Percentiles rank a stretch among this genome's conserved stretches.
Evolutionary conservation across 2,329 filamentous ascomycete genomes (phyloP).

Genomic region (Fusarium decemcellulare): DNA sequence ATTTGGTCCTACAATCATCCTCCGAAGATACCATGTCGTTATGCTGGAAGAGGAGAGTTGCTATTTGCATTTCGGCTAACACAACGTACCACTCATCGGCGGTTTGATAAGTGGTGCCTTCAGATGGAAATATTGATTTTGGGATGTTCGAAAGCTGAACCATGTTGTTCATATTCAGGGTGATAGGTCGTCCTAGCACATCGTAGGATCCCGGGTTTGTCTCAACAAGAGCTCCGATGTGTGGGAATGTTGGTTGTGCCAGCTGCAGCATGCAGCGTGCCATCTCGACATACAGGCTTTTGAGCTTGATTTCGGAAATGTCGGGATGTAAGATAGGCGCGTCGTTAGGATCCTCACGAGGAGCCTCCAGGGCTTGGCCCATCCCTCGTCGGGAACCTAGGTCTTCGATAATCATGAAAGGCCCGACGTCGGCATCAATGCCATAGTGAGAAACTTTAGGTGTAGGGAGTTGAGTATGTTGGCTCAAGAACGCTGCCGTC

Average conservation of each 20-base stretch:
- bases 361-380: constrained; percentile 37
- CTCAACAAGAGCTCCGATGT: constrained; percentile 56
- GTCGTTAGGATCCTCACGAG: constrained; percentile 35
- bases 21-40: constrained; percentile 55
- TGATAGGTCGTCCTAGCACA: constrained; percentile 54
- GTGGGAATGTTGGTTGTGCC: constrained; percentile 49
- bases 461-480: constrained; percentile 42
- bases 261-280: constrained; percentile 59
- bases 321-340: constrained; percentile 36
- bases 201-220: constrained; percentile 43
- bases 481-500: constrained; percentile 31
- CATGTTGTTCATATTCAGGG: constrained; percentile 60
- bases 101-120: constrained; percentile 42
- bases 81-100: constrained; percentile 54
- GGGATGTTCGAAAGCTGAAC: constrained; percentile 48
- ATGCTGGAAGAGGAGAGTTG: constrained; percentile 57
- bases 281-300: constrained; percentile 53
- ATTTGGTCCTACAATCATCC: constrained; percentile 59
- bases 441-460: constrained; percentile 42
- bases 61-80: constrained; percentile 59
- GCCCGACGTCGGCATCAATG: constrained; percentile 38
- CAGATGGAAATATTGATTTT: constrained; percentile 32
- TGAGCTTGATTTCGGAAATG: constrained; percentile 50
- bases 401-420: constrained; percentile 44
- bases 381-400: constrained; percentile 34